These are phyloP conservation scores for Solanum pimpinellifolium DNA, from an alignment of 257 asterid genomes.

Conservation along the genomic window DNA sequence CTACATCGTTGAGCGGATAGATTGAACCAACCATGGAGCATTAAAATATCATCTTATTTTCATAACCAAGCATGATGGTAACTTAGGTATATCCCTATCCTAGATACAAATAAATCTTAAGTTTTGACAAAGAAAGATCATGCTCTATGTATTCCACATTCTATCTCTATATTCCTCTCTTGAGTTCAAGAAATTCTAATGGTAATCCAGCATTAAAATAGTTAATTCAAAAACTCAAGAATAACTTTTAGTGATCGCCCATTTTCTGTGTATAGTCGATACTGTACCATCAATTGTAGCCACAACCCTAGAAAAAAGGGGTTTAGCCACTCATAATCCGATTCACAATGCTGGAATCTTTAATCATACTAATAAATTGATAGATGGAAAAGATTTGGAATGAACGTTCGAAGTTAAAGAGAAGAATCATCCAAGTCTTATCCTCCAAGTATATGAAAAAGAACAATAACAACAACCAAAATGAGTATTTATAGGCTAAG, in stretches of 20 bases:
- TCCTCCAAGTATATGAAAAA: background rate
- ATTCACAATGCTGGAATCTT: background rate
- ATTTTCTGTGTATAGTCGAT: too few species aligned
- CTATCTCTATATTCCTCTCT: background rate
- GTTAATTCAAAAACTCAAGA: background rate
- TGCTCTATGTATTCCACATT: background rate
- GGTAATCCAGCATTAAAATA: background rate
- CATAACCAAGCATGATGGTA: background rate
- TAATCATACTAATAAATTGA: background rate
- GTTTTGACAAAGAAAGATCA: background rate
- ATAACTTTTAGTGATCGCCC: background rate
- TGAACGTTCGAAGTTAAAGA: background rate
- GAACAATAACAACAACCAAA: background rate
- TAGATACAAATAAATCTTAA: background rate
- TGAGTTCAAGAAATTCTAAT: background rate
- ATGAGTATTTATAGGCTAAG: background rate
- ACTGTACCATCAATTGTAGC: background rate
- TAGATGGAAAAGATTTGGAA: background rate
- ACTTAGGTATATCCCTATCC: background rate
- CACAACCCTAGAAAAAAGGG: background rate
- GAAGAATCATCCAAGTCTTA: background rate
- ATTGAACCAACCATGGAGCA: background rate
- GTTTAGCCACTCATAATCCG: background rate
- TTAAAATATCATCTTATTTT: background rate
- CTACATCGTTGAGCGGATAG: background rate